Percentiles rank a stretch among this genome's conserved stretches.
Conservation (phyloP, 2,329 filamentous ascomycete genomes). For the Fusarium nurragi region DNA sequence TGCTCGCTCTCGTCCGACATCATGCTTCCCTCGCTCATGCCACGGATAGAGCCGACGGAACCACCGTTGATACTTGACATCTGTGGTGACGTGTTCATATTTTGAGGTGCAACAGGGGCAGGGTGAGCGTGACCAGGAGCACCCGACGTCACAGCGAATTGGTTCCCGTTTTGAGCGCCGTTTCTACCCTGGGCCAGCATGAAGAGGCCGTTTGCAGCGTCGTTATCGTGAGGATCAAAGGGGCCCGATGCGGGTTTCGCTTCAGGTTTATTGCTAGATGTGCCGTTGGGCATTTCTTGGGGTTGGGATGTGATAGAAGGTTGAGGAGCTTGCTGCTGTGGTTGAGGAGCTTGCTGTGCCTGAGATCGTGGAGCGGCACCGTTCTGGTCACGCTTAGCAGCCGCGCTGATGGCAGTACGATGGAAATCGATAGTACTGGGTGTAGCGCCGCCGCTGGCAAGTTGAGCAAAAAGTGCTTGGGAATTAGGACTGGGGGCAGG, state of each 20-base stretch:
- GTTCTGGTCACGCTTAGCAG: constrained; percentile 67
- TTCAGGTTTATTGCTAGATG: constrained; percentile 56
- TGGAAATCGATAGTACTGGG: constrained; percentile 95
- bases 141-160: constrained; percentile 57
- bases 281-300: constrained; percentile 59
- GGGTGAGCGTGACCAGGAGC: constrained; percentile 62
- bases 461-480: constrained; percentile 80
- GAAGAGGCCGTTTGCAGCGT: constrained; percentile 93
- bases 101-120: constrained; percentile 49
- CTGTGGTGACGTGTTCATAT: constrained; percentile 59
- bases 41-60: constrained; percentile 59
- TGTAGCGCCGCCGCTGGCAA: constrained; percentile 84
- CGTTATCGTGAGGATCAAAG: constrained; percentile 90
- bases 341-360: constrained; percentile 50
- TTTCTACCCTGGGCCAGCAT: constrained; percentile 80
- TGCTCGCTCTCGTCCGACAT: constrained; percentile 78
- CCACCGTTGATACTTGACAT: constrained; percentile 60
- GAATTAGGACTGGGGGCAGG: constrained; percentile 89
- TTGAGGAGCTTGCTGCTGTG: constrained; percentile 25
- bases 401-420: constrained; percentile 86
- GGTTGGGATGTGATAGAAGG: constrained; percentile 62
- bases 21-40: constrained; percentile 74
- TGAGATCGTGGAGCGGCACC: constrained; percentile 45
- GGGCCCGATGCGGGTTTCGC: constrained; percentile 66
- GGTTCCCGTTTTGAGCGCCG: constrained; percentile 62